Percentiles rank a stretch among this genome's conserved stretches.
These are phyloP conservation scores for Tuber microsphaerosporum DNA, from an alignment of 495 filamentous ascomycete species.

Conservation along the genomic window DNA sequence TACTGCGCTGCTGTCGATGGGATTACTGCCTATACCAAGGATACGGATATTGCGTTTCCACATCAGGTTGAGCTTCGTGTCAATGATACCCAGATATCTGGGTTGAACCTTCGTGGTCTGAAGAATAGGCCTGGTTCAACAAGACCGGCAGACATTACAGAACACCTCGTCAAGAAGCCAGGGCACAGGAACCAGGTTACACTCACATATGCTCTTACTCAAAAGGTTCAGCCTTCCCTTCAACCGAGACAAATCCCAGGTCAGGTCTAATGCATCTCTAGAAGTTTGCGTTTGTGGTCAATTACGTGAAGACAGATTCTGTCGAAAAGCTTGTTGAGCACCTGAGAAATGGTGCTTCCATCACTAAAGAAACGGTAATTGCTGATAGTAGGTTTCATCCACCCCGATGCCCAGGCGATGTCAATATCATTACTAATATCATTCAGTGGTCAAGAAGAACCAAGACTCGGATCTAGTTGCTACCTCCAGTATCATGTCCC, in stretches of 20 bases:
- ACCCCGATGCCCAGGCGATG: not conserved
- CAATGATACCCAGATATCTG: constrained; percentile 65
- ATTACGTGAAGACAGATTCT: constrained; percentile 64
- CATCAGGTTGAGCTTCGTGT: constrained; percentile 86
- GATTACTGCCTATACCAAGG: constrained; percentile 51
- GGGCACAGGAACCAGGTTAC: constrained; percentile 68
- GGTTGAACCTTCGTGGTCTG: constrained; percentile 79
- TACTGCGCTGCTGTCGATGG: constrained; percentile 62
- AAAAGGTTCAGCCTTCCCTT: constrained; percentile 56
- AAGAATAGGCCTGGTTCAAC: constrained; percentile 95
- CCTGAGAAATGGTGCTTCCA: constrained; percentile 60
- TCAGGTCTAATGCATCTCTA: constrained; percentile 42
- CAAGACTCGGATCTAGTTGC: constrained; percentile 82
- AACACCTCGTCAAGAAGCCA: constrained; percentile 56
- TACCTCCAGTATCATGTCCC: constrained; percentile 76
- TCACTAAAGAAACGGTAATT: constrained; percentile 72
- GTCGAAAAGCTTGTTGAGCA: constrained; percentile 64
- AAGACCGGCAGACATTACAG: constrained; percentile 81
- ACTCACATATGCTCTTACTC: constrained; percentile 86
- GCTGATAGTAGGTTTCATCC: constrained; percentile 62
- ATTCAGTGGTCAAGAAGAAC: constrained; percentile 66
- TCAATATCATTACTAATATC: constrained; percentile 30
- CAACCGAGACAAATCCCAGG: constrained; percentile 6
- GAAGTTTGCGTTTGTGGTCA: constrained; percentile 69
- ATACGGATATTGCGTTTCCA: constrained; percentile 73